Evolutionary conservation across 345 rosid species (phyloP).

Genomic region (Firmiana major): DNA sequence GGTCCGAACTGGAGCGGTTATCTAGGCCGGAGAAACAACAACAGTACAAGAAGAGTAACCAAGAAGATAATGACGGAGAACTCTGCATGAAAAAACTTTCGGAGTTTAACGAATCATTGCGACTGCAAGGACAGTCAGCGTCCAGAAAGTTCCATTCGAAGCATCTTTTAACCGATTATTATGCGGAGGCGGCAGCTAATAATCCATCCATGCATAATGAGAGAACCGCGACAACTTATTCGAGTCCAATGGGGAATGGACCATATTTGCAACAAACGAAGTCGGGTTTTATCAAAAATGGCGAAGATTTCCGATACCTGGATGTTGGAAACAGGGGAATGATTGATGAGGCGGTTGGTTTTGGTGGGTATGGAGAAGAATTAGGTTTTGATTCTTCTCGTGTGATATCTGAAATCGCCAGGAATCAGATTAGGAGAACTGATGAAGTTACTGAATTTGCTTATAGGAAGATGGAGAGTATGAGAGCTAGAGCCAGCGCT

Average conservation of each 20-base stretch:
- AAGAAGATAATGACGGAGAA: not conserved
- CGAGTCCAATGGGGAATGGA: not conserved
- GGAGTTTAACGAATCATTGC: slow-evolving; percentile 20
- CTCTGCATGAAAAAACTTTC: slow-evolving; percentile 8
- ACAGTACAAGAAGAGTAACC: not conserved
- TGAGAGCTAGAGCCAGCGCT: not conserved
- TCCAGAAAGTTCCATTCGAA: slow-evolving; percentile 39
- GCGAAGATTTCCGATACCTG: not conserved
- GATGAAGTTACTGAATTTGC: not conserved
- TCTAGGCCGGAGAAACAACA: not conserved
- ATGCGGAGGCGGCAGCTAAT: not conserved
- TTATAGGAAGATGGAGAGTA: not conserved
- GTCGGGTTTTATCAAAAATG: not conserved
- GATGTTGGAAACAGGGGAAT: not conserved
- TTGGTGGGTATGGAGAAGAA: not conserved
- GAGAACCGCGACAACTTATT: not conserved
- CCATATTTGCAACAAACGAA: not conserved
- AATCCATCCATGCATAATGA: not conserved
- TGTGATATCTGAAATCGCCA: not conserved
- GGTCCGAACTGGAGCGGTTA: not conserved
- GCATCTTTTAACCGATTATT: slow-evolving; percentile 8
- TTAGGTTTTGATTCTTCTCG: not conserved
- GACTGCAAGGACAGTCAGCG: slow-evolving; percentile 9
- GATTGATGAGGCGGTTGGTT: not conserved
- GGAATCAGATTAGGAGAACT: not conserved